These are phyloP conservation scores for Citrus mangshanensis DNA, from an alignment of 345 rosid species.

Conservation along the genomic window DNA sequence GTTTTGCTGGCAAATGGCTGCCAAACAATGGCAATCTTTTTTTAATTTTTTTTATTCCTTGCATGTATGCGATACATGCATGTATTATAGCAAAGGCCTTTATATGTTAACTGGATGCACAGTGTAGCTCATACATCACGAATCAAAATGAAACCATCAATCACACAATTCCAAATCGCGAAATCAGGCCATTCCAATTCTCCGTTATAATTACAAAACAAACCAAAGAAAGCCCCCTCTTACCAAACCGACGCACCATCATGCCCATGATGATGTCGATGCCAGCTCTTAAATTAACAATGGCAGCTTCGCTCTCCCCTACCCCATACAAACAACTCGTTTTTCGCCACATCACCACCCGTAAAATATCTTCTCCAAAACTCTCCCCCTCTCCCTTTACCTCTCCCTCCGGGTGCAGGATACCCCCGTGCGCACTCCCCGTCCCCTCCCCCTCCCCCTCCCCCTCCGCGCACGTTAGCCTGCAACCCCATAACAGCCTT, in stretches of 20 bases:
- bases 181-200: neutral
- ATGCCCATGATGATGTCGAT: constrained; percentile 4
- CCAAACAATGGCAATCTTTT: too few relatives aligned
- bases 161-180: too few relatives aligned
- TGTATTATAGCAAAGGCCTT: too few relatives aligned
- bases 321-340: constrained; percentile 21
- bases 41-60: too few relatives aligned
- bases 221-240: too few relatives aligned
- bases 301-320: constrained; percentile 24
- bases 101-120: too few relatives aligned
- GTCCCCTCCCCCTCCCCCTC: neutral
- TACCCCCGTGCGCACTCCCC: constrained; percentile 6
- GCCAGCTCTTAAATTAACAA: constrained; percentile 19
- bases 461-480: constrained; percentile 33
- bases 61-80: too few relatives aligned
- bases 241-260: too few relatives aligned
- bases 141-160: too few relatives aligned
- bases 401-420: constrained; percentile 29
- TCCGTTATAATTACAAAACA: neutral
- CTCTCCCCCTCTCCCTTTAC: neutral
- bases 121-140: too few relatives aligned
- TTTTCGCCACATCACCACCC: constrained; percentile 24
- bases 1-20: too few relatives aligned
- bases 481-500: neutral
- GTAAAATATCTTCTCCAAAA: neutral